Conservation (phyloP, 306 rosid species). For the Cercis canadensis region DNA sequence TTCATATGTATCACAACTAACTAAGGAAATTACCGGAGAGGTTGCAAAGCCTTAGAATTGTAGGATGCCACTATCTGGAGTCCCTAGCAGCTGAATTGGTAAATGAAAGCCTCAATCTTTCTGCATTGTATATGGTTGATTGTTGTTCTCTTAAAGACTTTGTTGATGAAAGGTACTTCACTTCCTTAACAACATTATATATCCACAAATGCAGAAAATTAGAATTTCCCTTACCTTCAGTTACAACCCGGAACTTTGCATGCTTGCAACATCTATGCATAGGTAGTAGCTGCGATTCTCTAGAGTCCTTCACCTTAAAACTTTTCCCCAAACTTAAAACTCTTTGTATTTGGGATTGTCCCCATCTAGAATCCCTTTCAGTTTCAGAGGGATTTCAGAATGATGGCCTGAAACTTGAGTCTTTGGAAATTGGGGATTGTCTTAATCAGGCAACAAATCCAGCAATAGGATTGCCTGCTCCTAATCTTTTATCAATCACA, state of each 20-base stretch:
- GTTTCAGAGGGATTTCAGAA: not conserved
- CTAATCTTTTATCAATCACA: not conserved
- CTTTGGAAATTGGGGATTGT: constrained; percentile 7
- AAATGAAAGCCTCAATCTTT: not conserved
- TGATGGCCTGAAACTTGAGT: not conserved
- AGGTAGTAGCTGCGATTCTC: constrained; percentile 14
- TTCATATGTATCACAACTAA: too few species aligned
- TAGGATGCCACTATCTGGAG: too few species aligned
- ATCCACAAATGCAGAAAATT: not conserved
- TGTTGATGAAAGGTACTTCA: not conserved
- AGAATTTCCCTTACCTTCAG: not conserved
- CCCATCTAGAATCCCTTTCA: constrained; percentile 4
- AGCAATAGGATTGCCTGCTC: not conserved
- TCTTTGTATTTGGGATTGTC: constrained; percentile 17
- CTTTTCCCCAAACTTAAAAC: constrained; percentile 10
- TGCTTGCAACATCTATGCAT: constrained; percentile 1
- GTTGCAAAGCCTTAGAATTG: too few species aligned
- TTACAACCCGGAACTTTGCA: not conserved
- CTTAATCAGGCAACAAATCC: not conserved
- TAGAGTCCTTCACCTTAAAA: not conserved
- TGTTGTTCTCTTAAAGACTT: constrained; percentile 5
- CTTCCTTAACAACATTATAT: constrained; percentile 3
- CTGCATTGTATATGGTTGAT: not conserved
- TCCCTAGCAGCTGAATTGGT: not conserved
- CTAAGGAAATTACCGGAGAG: too few species aligned